A percentile compares a stretch with the other conserved stretches of the same genome.
These are phyloP conservation scores for Cladorrhinum sp. DNA, from an alignment of 2,329 filamentous ascomycete species.

Conservation along the genomic window DNA sequence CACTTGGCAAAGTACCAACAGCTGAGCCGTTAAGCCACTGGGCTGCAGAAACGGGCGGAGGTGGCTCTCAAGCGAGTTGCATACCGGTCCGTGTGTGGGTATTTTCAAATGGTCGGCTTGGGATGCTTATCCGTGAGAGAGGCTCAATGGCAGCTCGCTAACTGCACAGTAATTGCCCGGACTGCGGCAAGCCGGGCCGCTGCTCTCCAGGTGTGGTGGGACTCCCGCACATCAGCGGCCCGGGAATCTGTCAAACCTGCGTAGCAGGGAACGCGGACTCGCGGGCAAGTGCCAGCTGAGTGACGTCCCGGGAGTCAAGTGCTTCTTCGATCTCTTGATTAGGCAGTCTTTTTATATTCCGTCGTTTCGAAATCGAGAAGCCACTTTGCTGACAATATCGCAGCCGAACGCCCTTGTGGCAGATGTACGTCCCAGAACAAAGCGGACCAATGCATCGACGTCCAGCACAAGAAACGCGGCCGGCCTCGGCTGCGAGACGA, in stretches of 20 bases:
- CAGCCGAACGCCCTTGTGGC: constrained; percentile 73
- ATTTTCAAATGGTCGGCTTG: constrained; percentile 9
- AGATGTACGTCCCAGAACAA: constrained; percentile 76
- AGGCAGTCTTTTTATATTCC: not conserved
- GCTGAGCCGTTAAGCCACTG: constrained; percentile 12
- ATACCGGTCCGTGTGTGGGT: constrained; percentile 17
- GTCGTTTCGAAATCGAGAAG: not conserved
- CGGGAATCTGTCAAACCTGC: not conserved
- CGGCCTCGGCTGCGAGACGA: constrained; percentile 75
- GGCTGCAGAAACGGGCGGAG: constrained; percentile 27
- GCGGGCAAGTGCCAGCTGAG: not conserved
- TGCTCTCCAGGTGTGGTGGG: constrained; percentile 21
- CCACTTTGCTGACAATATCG: constrained; percentile 33
- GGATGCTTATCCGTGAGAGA: constrained; percentile 12
- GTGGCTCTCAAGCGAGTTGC: constrained; percentile 29
- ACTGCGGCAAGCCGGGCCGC: constrained; percentile 28
- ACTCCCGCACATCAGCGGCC: constrained; percentile 18
- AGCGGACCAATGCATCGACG: constrained; percentile 75
- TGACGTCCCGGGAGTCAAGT: constrained; percentile 3
- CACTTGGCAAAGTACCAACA: constrained; percentile 15
- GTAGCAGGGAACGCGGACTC: not conserved
- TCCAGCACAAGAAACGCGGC: constrained; percentile 82
- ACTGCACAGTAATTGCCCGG: constrained; percentile 18
- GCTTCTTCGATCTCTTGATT: not conserved
- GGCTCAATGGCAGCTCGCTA: constrained; percentile 17